Evolutionary conservation across 306 rosid species (phyloP).

Genomic region (Castanea mollissima): DNA sequence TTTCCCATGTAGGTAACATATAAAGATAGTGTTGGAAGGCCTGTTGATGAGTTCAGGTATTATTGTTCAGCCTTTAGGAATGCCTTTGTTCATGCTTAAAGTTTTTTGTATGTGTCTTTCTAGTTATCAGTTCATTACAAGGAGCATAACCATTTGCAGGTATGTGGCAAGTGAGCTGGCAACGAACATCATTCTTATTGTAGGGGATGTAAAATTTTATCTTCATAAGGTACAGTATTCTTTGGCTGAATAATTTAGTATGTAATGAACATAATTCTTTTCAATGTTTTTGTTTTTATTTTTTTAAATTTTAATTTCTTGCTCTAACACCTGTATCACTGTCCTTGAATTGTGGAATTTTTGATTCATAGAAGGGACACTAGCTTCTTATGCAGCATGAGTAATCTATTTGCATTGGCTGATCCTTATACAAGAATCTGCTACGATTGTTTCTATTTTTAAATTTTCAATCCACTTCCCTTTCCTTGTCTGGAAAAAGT

Average conservation of each 20-base stretch:
- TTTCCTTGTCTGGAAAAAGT: not conserved
- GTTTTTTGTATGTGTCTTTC: slow-evolving; percentile 11
- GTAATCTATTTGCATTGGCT: not conserved
- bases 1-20: not conserved
- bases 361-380: not conserved
- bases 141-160: slow-evolving; percentile 46
- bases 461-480: not conserved
- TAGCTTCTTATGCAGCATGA: not conserved
- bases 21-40: not conserved
- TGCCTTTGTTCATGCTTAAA: not conserved
- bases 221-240: slow-evolving; percentile 71
- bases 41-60: not conserved
- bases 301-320: not conserved
- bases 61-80: not conserved
- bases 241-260: slow-evolving; percentile 4
- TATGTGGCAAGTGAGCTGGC: slow-evolving; percentile 82
- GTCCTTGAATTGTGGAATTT: not conserved
- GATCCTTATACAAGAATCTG: not conserved
- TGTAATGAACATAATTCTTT: slow-evolving; percentile 7
- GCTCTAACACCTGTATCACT: not conserved
- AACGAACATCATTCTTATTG: slow-evolving; percentile 55
- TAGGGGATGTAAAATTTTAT: slow-evolving; percentile 65
- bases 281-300: not conserved
- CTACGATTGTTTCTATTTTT: not conserved
- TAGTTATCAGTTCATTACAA: slow-evolving; percentile 6